These are phyloP conservation scores for Thalia dealbata DNA, from an alignment of 176 grass and related monocot species.

Conservation along the genomic window DNA sequence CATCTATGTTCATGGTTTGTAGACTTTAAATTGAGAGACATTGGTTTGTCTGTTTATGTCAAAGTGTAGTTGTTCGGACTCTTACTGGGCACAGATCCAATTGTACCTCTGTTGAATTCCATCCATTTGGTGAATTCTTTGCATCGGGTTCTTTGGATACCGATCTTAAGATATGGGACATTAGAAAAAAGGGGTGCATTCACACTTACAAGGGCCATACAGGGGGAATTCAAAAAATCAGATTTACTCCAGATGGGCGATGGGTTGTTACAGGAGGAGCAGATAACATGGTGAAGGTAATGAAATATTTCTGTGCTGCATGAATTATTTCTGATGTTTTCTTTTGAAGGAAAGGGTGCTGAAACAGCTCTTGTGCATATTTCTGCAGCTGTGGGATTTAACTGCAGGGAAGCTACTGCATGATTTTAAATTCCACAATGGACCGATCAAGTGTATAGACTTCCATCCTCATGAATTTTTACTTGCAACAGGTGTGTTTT, in stretches of 20 bases:
- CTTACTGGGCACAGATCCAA: slow-evolving; percentile 65
- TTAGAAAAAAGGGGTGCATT: slow-evolving; percentile 97
- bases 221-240: slow-evolving; percentile 58
- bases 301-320: not conserved
- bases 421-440: slow-evolving; percentile 92
- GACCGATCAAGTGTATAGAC: slow-evolving; percentile 60
- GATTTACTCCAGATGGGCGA: slow-evolving; percentile 91
- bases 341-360: not conserved
- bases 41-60: slow-evolving; percentile 27
- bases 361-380: not conserved
- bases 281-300: slow-evolving; percentile 78
- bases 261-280: slow-evolving; percentile 98
- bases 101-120: slow-evolving; percentile 83
- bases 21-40: slow-evolving; percentile 5
- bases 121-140: slow-evolving; percentile 98
- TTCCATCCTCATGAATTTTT: slow-evolving; percentile 96
- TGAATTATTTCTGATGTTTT: slow-evolving; percentile 3
- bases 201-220: slow-evolving; percentile 89
- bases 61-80: slow-evolving; percentile 73
- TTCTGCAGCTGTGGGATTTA: slow-evolving; percentile 71
- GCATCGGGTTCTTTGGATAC: slow-evolving; percentile 90
- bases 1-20: not conserved
- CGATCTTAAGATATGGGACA: slow-evolving; percentile 98
- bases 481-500: slow-evolving; percentile 71
- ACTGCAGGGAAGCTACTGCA: slow-evolving; percentile 95